These are phyloP conservation scores for Dipsacomyces acuminosporus DNA, from an alignment of 371 early-diverging fungal species.

Conservation along the genomic window DNA sequence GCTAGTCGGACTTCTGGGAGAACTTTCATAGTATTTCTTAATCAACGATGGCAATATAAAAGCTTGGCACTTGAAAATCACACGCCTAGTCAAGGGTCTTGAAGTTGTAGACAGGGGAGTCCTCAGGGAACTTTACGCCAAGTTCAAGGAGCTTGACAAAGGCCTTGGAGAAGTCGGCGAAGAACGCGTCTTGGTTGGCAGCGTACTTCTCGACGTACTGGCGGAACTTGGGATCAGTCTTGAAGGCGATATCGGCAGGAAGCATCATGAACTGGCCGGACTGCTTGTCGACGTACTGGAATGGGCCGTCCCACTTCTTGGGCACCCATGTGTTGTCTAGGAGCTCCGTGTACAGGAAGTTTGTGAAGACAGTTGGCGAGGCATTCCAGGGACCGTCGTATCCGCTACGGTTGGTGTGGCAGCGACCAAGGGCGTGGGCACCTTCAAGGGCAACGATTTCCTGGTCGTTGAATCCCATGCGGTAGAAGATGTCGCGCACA, in stretches of 20 bases:
- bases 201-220: conserved; percentile 79
- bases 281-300: conserved; percentile 79
- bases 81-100: conserved; percentile 31
- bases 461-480: conserved; percentile 95
- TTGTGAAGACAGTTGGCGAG: conserved; percentile 82
- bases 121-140: conserved; percentile 64
- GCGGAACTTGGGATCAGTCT: conserved; percentile 66
- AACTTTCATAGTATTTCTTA: too few relatives aligned
- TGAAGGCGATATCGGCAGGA: conserved; percentile 77
- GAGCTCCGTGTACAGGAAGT: conserved; percentile 77
- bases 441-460: conserved; percentile 93
- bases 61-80: too few relatives aligned
- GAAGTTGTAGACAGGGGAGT: conserved; percentile 40
- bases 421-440: conserved; percentile 93
- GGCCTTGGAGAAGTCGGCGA: conserved; percentile 77
- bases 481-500: conserved; percentile 76
- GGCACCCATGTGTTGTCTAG: conserved; percentile 77
- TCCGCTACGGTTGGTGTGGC: conserved; percentile 85
- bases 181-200: conserved; percentile 73
- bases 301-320: conserved; percentile 76
- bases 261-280: conserved; percentile 78
- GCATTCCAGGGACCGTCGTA: conserved; percentile 89
- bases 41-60: too few relatives aligned
- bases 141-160: conserved; percentile 83
- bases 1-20: too few relatives aligned